Conservation (phyloP, 2,329 filamentous ascomycete species). For the Macrophomina pseudophaseolina region DNA sequence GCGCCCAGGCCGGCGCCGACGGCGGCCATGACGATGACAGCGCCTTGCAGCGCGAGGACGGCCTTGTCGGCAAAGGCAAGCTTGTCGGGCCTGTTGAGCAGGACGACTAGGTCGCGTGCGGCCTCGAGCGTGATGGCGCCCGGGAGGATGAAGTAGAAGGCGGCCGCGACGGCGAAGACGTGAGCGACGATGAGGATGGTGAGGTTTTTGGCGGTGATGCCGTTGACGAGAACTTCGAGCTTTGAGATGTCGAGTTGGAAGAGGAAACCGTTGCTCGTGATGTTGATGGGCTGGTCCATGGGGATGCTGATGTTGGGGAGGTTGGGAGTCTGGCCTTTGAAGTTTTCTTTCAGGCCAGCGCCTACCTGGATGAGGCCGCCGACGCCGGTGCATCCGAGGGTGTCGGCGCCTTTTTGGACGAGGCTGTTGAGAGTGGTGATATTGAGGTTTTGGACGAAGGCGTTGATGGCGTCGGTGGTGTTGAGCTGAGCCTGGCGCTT, state of each 20-base stretch:
- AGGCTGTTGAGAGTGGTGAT: slow-evolving; percentile 12
- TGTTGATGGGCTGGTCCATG: background rate
- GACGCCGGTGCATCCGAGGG: slow-evolving; percentile 19
- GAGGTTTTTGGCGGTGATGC: background rate
- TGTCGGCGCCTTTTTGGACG: slow-evolving; percentile 9
- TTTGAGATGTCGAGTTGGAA: background rate
- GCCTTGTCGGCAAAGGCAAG: background rate
- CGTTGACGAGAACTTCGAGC: background rate
- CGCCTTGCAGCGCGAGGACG: background rate
- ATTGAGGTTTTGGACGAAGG: slow-evolving; percentile 15
- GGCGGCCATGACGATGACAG: background rate
- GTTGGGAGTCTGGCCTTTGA: background rate
- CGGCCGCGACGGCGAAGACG: slow-evolving; percentile 7
- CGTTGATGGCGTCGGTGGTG: background rate
- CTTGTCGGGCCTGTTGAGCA: background rate
- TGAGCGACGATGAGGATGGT: background rate
- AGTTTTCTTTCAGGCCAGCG: slow-evolving; percentile 1
- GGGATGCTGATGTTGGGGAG: background rate
- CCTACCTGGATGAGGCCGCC: slow-evolving; percentile 16
- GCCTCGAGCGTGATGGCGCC: slow-evolving; percentile 1
- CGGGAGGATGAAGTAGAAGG: slow-evolving; percentile 19
- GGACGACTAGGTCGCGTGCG: background rate
- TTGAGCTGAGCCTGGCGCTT: slow-evolving; percentile 15
- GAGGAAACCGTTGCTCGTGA: background rate
- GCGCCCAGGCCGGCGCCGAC: background rate